These are phyloP conservation scores for Paecilomyces variotii DNA, from an alignment of 2,329 filamentous ascomycete species.

Conservation along the genomic window DNA sequence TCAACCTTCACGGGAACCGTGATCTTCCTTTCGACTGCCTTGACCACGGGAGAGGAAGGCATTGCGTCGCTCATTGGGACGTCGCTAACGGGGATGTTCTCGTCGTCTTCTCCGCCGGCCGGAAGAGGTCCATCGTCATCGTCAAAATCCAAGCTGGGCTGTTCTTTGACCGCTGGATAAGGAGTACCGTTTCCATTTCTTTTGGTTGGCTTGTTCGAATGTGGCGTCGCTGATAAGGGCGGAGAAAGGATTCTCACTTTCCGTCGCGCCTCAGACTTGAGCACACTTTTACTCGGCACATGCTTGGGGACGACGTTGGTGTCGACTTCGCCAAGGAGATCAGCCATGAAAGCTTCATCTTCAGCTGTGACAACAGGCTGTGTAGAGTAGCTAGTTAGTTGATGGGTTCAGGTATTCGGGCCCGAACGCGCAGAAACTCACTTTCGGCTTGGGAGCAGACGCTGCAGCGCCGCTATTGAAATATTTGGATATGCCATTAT, in stretches of 20 bases:
- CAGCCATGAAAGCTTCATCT: conserved; percentile 79
- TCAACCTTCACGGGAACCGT: conserved; percentile 50
- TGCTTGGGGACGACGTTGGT: conserved; percentile 58
- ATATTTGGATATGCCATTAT: conserved; percentile 88
- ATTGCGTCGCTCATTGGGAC: conserved; percentile 78
- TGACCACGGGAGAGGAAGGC: conserved; percentile 79
- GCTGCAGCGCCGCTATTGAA: conserved; percentile 67
- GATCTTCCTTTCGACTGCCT: conserved; percentile 65
- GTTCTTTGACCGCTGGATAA: conserved; percentile 35
- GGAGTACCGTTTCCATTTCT: conserved; percentile 37
- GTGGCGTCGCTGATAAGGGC: conserved; percentile 48
- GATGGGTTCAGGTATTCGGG: neutral
- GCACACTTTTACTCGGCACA: conserved; percentile 50
- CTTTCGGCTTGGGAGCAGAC: conserved; percentile 69
- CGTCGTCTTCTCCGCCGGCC: conserved; percentile 53
- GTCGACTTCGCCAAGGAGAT: conserved; percentile 81
- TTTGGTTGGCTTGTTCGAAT: conserved; percentile 45
- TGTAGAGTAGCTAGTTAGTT: conserved; percentile 14
- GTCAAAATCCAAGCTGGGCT: conserved; percentile 33
- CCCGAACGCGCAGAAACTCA: conserved; percentile 28
- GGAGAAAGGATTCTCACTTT: conserved; percentile 77
- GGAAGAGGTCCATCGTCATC: conserved; percentile 52
- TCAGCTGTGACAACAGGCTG: conserved; percentile 73
- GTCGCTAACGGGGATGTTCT: conserved; percentile 38
- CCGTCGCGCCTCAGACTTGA: conserved; percentile 67